Conservation (phyloP, 139 green algal species). For the Chlorella sp. region DNA sequence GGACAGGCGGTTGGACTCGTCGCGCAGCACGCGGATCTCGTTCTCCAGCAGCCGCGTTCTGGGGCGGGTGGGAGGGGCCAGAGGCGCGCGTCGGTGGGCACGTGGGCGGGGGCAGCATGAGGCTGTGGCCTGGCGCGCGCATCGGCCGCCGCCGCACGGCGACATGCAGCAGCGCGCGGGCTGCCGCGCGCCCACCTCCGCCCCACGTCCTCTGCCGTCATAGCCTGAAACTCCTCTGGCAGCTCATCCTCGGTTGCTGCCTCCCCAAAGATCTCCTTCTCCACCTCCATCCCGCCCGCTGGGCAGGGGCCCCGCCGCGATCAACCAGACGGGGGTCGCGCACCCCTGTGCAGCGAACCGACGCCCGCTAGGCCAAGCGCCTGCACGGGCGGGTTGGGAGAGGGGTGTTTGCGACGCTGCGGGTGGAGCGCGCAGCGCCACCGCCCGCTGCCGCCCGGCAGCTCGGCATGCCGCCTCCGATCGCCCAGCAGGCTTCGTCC, state of each 20-base stretch:
- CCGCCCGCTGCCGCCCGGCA: too few species aligned
- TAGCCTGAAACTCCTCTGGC: slow-evolving; percentile 86
- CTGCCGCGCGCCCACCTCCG: slow-evolving; percentile 36
- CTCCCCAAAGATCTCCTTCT: slow-evolving; percentile 41
- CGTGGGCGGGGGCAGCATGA: too few species aligned
- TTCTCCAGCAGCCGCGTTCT: slow-evolving; percentile 92
- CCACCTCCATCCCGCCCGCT: slow-evolving; percentile 21
- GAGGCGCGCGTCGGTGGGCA: too few species aligned
- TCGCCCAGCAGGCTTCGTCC: too few species aligned
- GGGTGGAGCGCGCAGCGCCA: too few species aligned
- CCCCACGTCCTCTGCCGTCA: slow-evolving; percentile 88
- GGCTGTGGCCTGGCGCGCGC: not conserved
- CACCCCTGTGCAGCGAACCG: too few species aligned
- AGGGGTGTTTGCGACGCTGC: too few species aligned
- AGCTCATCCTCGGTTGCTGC: slow-evolving; percentile 61
- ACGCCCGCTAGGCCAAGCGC: too few species aligned
- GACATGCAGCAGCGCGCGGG: not conserved
- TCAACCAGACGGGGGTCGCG: too few species aligned
- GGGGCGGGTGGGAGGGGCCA: not conserved
- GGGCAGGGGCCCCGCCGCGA: too few species aligned
- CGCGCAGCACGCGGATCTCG: slow-evolving; percentile 96
- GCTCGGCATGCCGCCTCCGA: too few species aligned
- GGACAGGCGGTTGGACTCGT: slow-evolving; percentile 86
- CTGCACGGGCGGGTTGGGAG: too few species aligned
- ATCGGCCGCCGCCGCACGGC: not conserved